phyloP scores from a whole-genome alignment of 2,329 filamentous ascomycete genomes.

The Talaromyces amestolkiae region DNA sequence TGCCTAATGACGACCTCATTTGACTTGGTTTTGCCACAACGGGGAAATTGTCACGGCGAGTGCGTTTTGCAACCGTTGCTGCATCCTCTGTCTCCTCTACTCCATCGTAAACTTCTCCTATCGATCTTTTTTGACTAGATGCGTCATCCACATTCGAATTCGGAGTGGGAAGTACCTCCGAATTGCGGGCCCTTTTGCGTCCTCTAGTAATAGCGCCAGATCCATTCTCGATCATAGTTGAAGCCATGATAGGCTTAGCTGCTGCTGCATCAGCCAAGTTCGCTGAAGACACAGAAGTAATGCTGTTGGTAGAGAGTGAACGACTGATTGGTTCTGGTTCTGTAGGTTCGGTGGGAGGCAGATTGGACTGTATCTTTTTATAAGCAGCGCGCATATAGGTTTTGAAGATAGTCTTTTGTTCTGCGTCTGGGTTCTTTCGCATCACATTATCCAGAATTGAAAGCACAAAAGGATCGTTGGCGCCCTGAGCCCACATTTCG shows the following conservation, averaged over 20 bases:
- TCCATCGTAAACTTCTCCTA: slow-evolving; percentile 31
- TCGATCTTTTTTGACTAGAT: slow-evolving; percentile 29
- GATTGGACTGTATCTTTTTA: slow-evolving; percentile 22
- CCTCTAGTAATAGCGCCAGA: slow-evolving; percentile 16
- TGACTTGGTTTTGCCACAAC: slow-evolving; percentile 27
- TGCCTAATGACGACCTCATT: slow-evolving; percentile 27
- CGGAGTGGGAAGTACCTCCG: slow-evolving; percentile 12
- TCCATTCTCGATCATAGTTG: slow-evolving; percentile 5
- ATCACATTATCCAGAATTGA: slow-evolving; percentile 32
- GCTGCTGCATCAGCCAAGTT: slow-evolving; percentile 37
- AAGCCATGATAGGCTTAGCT: background rate
- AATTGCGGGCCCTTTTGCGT: slow-evolving; percentile 18
- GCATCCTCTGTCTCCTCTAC: slow-evolving; percentile 24
- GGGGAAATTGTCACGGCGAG: slow-evolving; percentile 26
- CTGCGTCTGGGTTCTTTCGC: slow-evolving; percentile 27
- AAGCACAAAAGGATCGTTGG: slow-evolving; percentile 33
- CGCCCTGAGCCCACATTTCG: slow-evolving; percentile 29
- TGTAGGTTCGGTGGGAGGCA: slow-evolving; percentile 15
- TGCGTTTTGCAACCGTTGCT: slow-evolving; percentile 27
- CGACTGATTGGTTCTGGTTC: slow-evolving; percentile 21
- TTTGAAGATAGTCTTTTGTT: slow-evolving; percentile 32
- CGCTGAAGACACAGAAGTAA: slow-evolving; percentile 41
- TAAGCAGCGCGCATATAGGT: slow-evolving; percentile 31
- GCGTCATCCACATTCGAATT: slow-evolving; percentile 20
- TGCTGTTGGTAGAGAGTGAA: slow-evolving; percentile 28